These are phyloP conservation scores for Escallonia herrerae DNA, from an alignment of 129 eudicot species.

Conservation along the genomic window DNA sequence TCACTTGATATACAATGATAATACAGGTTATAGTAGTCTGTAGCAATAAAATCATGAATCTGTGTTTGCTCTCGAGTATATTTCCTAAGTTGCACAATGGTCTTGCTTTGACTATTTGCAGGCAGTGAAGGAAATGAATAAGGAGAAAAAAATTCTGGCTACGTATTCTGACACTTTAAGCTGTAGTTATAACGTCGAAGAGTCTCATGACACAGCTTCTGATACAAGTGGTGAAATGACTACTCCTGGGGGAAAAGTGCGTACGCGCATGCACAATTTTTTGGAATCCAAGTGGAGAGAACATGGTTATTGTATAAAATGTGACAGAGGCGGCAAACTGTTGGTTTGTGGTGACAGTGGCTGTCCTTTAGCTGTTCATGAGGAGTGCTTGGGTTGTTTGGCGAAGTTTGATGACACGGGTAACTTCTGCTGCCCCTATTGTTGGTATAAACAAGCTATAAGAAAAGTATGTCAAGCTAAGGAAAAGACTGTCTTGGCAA, in stretches of 20 bases:
- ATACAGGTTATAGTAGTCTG: too few species aligned
- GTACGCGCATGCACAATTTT: slow-evolving; percentile 14
- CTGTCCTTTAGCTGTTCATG: slow-evolving; percentile 61
- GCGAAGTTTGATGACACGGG: slow-evolving; percentile 39
- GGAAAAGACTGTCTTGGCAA: slow-evolving; percentile 32
- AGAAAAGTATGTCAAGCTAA: slow-evolving; percentile 21
- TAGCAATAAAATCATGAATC: too few species aligned
- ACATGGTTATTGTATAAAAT: slow-evolving; percentile 36
- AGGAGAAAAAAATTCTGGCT: too few species aligned
- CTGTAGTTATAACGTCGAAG: too few species aligned
- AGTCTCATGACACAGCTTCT: too few species aligned
- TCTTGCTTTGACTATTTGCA: too few species aligned
- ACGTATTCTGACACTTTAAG: too few species aligned
- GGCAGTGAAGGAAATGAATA: too few species aligned
- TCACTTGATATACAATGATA: too few species aligned
- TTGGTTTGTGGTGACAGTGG: slow-evolving; percentile 47
- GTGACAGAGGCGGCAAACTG: slow-evolving; percentile 47
- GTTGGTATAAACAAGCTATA: slow-evolving; percentile 33
- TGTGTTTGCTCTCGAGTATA: too few species aligned
- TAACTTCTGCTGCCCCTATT: slow-evolving; percentile 60
- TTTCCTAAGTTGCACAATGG: too few species aligned
- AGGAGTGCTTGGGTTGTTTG: slow-evolving; percentile 51
- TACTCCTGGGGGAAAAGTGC: background rate
- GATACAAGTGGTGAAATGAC: too few species aligned
- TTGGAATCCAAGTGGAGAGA: slow-evolving; percentile 41